Conservation (phyloP, 1,284 basidiomycete species). For the Trichosporon ovoides region DNA sequence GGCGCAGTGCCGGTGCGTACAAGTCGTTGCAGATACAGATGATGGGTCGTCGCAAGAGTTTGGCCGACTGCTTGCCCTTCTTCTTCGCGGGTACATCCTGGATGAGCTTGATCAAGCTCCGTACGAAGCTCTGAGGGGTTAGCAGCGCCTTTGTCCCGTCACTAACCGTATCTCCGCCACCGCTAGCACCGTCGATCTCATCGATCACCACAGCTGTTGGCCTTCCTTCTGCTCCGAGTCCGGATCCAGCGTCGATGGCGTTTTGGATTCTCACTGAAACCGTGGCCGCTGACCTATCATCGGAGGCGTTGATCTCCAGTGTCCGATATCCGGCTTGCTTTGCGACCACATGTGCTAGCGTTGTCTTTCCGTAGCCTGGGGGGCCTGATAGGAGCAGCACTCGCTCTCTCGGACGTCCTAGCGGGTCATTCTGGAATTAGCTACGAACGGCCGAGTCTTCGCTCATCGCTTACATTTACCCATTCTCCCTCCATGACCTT, state of each 20-base stretch:
- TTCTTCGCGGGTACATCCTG: conserved; percentile 63
- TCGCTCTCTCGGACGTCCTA: conserved; percentile 70
- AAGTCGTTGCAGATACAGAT: conserved; percentile 99
- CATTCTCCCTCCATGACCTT: conserved; percentile 49
- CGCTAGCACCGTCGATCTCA: conserved; percentile 95
- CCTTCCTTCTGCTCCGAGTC: conserved; percentile 63
- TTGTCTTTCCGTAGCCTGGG: conserved; percentile 95
- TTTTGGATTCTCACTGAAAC: conserved; percentile 83
- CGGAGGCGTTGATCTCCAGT: conserved; percentile 95
- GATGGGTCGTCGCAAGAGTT: conserved; percentile 83
- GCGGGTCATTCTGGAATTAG: conserved; percentile 53
- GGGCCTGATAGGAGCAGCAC: conserved; percentile 86
- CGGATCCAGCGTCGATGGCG: conserved; percentile 73
- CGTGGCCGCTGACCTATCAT: conserved; percentile 78
- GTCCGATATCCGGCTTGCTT: conserved; percentile 89
- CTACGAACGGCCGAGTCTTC: background rate
- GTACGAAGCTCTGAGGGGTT: conserved; percentile 67
- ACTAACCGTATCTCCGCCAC: conserved; percentile 75
- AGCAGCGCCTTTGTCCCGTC: conserved; percentile 33
- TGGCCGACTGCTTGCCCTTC: conserved; percentile 55
- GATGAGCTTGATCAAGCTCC: conserved; percentile 74
- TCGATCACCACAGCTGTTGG: conserved; percentile 91
- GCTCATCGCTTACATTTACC: conserved; percentile 20
- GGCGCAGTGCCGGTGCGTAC: conserved; percentile 69
- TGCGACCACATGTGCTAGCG: conserved; percentile 87